These are phyloP conservation scores for Globisporangium ultimum DNA, from an alignment of 352 stramenopile species.

Conservation along the genomic window DNA sequence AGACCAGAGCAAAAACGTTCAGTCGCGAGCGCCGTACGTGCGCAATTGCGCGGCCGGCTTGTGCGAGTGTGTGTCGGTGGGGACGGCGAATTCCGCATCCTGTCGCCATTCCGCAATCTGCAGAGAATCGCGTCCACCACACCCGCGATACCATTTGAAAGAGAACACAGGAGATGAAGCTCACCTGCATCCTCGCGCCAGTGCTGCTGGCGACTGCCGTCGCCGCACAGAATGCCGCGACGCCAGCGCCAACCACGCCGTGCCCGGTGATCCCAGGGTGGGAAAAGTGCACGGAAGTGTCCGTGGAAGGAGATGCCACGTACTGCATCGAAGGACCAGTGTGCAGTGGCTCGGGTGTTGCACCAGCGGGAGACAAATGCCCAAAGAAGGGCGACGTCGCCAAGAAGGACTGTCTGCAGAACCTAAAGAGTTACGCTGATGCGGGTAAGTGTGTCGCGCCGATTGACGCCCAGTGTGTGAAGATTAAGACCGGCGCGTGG, in stretches of 20 bases:
- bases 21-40: too few species aligned
- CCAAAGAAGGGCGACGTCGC: conserved; percentile 59
- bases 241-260: conserved; percentile 4
- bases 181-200: too few species aligned
- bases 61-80: too few species aligned
- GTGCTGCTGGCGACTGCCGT: too few species aligned
- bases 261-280: conserved; percentile 8
- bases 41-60: too few species aligned
- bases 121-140: too few species aligned
- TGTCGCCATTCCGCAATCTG: too few species aligned
- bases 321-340: conserved; percentile 68
- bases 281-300: conserved; percentile 39
- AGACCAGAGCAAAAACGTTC: too few species aligned
- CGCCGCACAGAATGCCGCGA: neutral
- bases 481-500: conserved; percentile 71
- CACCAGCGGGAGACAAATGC: conserved; percentile 39
- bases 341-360: conserved; percentile 47
- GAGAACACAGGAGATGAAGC: too few species aligned
- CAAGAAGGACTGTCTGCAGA: conserved; percentile 50
- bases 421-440: conserved; percentile 50
- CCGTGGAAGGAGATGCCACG: conserved; percentile 65
- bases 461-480: conserved; percentile 46
- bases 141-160: too few species aligned
- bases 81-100: too few species aligned
- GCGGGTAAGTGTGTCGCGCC: conserved; percentile 46